Conservation (phyloP, 352 stramenopile genomes). For the Thalassiosira mediterranea region DNA sequence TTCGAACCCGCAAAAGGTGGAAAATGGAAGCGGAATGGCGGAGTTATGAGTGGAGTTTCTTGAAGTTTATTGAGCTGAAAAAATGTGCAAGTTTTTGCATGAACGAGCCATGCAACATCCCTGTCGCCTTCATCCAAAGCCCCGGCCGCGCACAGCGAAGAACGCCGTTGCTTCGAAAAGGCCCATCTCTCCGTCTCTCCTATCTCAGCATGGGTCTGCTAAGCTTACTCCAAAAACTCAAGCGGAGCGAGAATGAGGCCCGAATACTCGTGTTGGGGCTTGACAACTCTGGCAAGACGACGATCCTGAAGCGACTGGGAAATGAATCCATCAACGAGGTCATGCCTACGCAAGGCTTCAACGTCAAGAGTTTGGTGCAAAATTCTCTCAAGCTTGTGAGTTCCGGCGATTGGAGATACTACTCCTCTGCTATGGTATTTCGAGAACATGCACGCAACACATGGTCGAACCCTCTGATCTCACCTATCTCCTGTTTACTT, state of each 20-base stretch:
- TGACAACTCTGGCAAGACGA: conserved; percentile 99
- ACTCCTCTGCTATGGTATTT: background rate
- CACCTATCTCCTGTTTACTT: conserved; percentile 13
- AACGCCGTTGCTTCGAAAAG: background rate
- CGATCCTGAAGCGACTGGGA: conserved; percentile 94
- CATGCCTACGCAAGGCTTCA: conserved; percentile 99
- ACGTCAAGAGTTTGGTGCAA: conserved; percentile 91
- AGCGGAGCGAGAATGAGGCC: conserved; percentile 96
- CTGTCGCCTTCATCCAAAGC: too few relatives aligned
- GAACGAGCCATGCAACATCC: too few relatives aligned
- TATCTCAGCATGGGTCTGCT: conserved; percentile 89
- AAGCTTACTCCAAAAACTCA: conserved; percentile 94
- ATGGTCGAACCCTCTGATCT: background rate
- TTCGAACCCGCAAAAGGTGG: too few relatives aligned
- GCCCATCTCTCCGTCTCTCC: too few relatives aligned
- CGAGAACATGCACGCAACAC: background rate
- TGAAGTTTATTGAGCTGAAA: too few relatives aligned
- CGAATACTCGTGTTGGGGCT: conserved; percentile 99
- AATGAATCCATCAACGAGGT: conserved; percentile 92
- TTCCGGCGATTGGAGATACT: background rate
- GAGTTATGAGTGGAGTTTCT: too few relatives aligned
- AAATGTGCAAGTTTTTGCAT: too few relatives aligned
- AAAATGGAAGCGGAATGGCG: too few relatives aligned
- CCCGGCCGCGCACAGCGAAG: too few relatives aligned
- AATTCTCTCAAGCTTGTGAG: conserved; percentile 49